These are phyloP conservation scores for Phytophthora cryptogea DNA, from an alignment of 352 stramenopile species.

Conservation along the genomic window DNA sequence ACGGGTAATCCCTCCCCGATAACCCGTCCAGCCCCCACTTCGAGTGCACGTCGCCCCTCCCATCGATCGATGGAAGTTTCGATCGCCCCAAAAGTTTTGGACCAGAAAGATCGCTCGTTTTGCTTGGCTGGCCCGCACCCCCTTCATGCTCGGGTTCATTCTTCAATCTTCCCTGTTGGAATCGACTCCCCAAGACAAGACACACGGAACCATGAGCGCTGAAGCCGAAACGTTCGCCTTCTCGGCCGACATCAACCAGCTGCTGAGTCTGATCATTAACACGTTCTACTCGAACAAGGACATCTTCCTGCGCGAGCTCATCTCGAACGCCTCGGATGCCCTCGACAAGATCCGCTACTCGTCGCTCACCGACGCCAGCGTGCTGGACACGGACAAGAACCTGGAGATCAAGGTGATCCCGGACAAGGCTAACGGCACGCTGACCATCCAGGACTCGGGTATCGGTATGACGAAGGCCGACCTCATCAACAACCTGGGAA, in stretches of 20 bases:
- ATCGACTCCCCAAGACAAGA: slow-evolving; percentile 30
- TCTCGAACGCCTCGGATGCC: slow-evolving; percentile 97
- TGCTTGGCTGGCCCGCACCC: slow-evolving; percentile 35
- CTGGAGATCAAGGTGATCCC: slow-evolving; percentile 99
- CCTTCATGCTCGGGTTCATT: slow-evolving; percentile 35
- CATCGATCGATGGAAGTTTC: slow-evolving; percentile 39
- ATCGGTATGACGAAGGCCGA: slow-evolving; percentile 99
- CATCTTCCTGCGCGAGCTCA: slow-evolving; percentile 97
- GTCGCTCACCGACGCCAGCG: slow-evolving; percentile 95
- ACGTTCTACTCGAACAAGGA: slow-evolving; percentile 99
- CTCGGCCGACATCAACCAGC: slow-evolving; percentile 99
- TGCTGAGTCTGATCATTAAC: slow-evolving; percentile 98
- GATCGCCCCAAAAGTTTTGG: slow-evolving; percentile 14
- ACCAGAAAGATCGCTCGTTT: slow-evolving; percentile 29
- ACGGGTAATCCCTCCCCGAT: slow-evolving; percentile 17
- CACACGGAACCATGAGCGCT: slow-evolving; percentile 64
- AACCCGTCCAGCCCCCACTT: not conserved
- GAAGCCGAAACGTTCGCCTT: slow-evolving; percentile 99
- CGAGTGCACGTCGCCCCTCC: slow-evolving; percentile 32
- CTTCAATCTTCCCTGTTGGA: slow-evolving; percentile 65
- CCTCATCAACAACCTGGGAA: slow-evolving; percentile 99
- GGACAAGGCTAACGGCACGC: slow-evolving; percentile 99
- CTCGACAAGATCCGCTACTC: slow-evolving; percentile 98
- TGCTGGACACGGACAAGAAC: slow-evolving; percentile 97
- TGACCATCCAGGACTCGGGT: slow-evolving; percentile 98